phyloP scores from a whole-genome alignment of 2,329 filamentous ascomycete species.

The Aulographum hederae region DNA sequence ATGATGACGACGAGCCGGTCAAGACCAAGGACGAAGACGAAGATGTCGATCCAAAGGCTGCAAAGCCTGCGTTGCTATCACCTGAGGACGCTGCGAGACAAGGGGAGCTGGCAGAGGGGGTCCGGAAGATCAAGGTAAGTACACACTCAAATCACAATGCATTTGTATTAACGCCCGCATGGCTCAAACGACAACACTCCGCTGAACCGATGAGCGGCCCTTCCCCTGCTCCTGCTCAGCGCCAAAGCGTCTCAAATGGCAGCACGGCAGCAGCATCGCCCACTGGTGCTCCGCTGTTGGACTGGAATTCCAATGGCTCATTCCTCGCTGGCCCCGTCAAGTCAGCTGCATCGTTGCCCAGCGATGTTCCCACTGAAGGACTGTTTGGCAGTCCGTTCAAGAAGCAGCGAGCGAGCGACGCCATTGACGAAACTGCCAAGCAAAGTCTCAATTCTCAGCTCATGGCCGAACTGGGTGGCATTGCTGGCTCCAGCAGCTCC shows the following conservation, averaged over 20 bases:
- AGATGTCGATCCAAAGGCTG: conserved; percentile 38
- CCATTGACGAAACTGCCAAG: conserved; percentile 10
- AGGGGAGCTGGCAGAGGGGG: conserved; percentile 61
- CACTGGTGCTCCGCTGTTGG: too few species aligned
- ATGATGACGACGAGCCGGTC: conserved; percentile 38
- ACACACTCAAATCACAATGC: conserved; percentile 1
- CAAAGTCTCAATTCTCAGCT: too few species aligned
- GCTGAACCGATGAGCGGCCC: conserved; percentile 39
- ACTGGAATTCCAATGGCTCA: too few species aligned
- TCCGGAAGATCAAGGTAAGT: conserved; percentile 63
- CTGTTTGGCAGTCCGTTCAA: conserved; percentile 54
- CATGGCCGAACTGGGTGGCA: too few species aligned
- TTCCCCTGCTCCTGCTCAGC: too few species aligned
- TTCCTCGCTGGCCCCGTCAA: not conserved
- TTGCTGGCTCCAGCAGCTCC: too few species aligned
- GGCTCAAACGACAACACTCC: conserved; percentile 71
- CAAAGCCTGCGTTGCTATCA: conserved; percentile 35
- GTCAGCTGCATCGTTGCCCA: conserved; percentile 14
- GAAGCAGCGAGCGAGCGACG: conserved; percentile 49
- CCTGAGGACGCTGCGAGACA: conserved; percentile 56
- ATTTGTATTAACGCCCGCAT: conserved; percentile 2
- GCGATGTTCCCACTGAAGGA: conserved; percentile 21
- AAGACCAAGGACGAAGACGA: conserved; percentile 31
- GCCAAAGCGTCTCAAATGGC: too few species aligned
- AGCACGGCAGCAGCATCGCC: too few species aligned